Evolutionary conservation across 208 protist species (phyloP).

Genomic region (Lotmaria passim): DNA sequence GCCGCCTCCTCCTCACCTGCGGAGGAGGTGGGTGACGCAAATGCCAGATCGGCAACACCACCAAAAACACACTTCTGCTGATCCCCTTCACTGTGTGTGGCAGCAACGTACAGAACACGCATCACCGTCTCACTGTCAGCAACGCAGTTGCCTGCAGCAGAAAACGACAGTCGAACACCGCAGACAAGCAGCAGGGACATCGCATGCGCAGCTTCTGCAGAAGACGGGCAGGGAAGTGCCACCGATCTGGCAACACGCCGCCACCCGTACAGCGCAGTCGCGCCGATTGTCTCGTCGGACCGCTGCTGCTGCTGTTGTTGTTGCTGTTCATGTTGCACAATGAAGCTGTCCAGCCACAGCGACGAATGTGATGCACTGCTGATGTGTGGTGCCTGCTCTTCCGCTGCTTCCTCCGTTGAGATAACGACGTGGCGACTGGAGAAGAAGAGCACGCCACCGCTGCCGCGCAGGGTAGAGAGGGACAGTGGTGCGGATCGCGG

Average conservation of each 20-base stretch:
- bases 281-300: no score
- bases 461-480: slow-evolving; percentile 13
- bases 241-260: slow-evolving; percentile 8
- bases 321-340: background rate
- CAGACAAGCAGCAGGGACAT: background rate
- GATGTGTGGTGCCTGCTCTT: background rate
- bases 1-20: background rate
- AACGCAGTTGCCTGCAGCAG: background rate
- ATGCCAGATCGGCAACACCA: slow-evolving; percentile 3
- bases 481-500: slow-evolving; percentile 10
- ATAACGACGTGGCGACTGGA: slow-evolving; percentile 61
- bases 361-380: no score
- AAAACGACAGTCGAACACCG: background rate
- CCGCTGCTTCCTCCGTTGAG: slow-evolving; percentile 16
- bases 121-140: background rate
- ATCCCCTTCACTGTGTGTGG: background rate
- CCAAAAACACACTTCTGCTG: background rate
- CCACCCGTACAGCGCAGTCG: background rate
- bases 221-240: slow-evolving; percentile 13
- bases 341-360: slow-evolving; percentile 21
- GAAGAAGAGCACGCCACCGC: slow-evolving; percentile 52
- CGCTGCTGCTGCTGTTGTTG: background rate
- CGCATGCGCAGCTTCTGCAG: background rate
- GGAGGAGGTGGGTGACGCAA: background rate
- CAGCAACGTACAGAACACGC: slow-evolving; percentile 14